A percentile compares a stretch with the other conserved stretches of the same genome.
Evolutionary conservation across 345 rosid genomes (phyloP).

Genomic region (Salix brachista): DNA sequence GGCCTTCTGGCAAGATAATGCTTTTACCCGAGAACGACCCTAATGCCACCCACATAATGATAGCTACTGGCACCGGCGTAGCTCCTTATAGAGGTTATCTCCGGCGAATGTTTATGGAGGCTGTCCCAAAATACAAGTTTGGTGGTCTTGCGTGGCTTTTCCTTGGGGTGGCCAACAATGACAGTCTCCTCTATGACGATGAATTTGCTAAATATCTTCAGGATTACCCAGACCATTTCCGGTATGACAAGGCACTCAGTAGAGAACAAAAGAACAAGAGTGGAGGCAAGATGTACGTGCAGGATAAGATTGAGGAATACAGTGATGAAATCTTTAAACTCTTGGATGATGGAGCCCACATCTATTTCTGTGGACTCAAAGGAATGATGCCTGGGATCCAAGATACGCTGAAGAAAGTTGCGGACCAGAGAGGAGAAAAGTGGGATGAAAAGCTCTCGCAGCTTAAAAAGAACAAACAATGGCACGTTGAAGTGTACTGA

Average conservation of each 20-base stretch:
- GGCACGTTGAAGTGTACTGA: conserved; percentile 98
- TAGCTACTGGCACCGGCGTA: conserved; percentile 93
- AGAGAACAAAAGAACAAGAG: conserved; percentile 85
- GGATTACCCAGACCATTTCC: conserved; percentile 76
- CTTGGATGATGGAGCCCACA: conserved; percentile 88
- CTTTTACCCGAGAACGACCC: conserved; percentile 90
- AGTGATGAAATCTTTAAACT: conserved; percentile 87
- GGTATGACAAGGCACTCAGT: conserved; percentile 80
- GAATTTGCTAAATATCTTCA: conserved; percentile 74
- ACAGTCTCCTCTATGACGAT: conserved; percentile 89
- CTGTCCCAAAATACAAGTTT: conserved; percentile 69
- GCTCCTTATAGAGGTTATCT: conserved; percentile 94
- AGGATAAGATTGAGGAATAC: conserved; percentile 95
- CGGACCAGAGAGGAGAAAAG: conserved; percentile 80
- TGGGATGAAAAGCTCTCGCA: conserved; percentile 93
- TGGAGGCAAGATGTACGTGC: conserved; percentile 99
- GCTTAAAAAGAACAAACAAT: conserved; percentile 97
- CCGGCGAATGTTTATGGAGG: conserved; percentile 96
- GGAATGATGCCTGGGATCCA: conserved; percentile 99
- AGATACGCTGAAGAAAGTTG: conserved; percentile 80
- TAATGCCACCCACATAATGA: conserved; percentile 89
- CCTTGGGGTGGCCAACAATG: conserved; percentile 95
- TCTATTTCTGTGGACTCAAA: conserved; percentile 93
- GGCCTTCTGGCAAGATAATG: conserved; percentile 96
- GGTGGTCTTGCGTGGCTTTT: conserved; percentile 95